These are phyloP conservation scores for Ogataea hybrid DNA, from an alignment of 1,139 yeast genomes.

Conservation along the genomic window DNA sequence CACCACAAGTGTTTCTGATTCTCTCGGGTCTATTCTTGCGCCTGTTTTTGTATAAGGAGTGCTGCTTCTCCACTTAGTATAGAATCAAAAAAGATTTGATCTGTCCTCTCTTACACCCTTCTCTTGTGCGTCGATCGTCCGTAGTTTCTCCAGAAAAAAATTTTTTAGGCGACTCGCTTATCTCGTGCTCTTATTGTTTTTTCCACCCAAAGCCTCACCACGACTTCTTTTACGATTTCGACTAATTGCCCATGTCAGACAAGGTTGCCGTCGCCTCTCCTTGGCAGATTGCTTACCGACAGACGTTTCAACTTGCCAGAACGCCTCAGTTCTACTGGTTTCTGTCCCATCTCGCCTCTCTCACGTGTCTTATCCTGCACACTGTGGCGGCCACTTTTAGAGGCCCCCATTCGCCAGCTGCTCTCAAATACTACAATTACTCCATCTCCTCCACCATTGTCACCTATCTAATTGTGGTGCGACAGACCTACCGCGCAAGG, in stretches of 20 bases:
- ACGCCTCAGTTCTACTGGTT: constrained; percentile 57
- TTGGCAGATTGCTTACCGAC: constrained; percentile 4
- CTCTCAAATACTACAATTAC: constrained; percentile 38
- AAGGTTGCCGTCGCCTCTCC: constrained; percentile 3
- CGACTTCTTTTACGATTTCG: background rate
- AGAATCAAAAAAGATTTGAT: constrained; percentile 10
- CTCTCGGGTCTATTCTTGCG: constrained; percentile 18
- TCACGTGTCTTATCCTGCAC: constrained; percentile 37
- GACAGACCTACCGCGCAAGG: constrained; percentile 41
- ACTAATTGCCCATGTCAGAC: constrained; percentile 2
- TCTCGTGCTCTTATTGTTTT: constrained; percentile 7
- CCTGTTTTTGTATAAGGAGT: constrained; percentile 11
- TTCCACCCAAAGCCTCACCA: background rate
- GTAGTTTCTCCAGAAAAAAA: background rate
- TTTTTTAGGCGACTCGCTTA: constrained; percentile 7
- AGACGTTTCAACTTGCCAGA: constrained; percentile 21
- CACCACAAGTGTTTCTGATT: constrained; percentile 99
- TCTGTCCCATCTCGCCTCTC: constrained; percentile 44
- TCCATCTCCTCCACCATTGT: constrained; percentile 42
- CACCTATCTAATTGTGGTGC: constrained; percentile 48
- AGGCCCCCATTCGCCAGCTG: constrained; percentile 26
- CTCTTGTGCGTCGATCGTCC: constrained; percentile 5
- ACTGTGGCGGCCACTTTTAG: constrained; percentile 37
- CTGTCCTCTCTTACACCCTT: constrained; percentile 1
- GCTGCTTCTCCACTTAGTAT: constrained; percentile 10